Conservation (phyloP, 2,329 filamentous ascomycete species). For the Knufia fluminis region DNA sequence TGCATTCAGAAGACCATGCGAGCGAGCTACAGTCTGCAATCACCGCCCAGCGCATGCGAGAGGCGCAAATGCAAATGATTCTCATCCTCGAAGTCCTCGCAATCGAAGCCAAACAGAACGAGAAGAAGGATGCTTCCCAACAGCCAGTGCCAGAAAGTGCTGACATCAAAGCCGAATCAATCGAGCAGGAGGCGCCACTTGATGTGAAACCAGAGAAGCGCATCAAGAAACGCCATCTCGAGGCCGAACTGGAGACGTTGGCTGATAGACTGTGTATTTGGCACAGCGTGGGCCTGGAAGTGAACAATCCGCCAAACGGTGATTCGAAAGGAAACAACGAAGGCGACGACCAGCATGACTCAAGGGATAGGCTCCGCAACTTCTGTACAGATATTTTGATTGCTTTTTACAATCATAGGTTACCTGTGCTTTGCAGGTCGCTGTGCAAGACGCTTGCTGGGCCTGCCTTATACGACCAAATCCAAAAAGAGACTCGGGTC, state of each 20-base stretch:
- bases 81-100: constrained; percentile 40
- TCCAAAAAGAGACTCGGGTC: constrained; percentile 26
- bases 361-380: constrained; percentile 35
- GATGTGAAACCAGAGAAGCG: constrained; percentile 14
- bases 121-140: constrained; percentile 10
- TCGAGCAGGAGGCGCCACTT: constrained; percentile 15
- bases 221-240: constrained; percentile 30
- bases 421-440: constrained; percentile 39
- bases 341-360: constrained; percentile 23
- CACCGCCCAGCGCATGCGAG: constrained; percentile 37
- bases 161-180: constrained; percentile 32
- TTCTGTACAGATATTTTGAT: constrained; percentile 43
- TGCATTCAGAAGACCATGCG: constrained; percentile 16
- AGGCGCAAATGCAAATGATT: constrained; percentile 42
- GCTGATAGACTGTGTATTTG: constrained; percentile 43
- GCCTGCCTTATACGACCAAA: constrained; percentile 29
- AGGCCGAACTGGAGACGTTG: constrained; percentile 37
- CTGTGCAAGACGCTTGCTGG: constrained; percentile 41
- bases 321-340: constrained; percentile 23
- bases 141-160: constrained; percentile 31
- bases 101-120: constrained; percentile 26
- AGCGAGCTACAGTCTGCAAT: constrained; percentile 33
- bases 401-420: constrained; percentile 40
- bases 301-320: constrained; percentile 25
- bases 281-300: constrained; percentile 38